Evolutionary conservation across 2,329 filamentous ascomycete genomes (phyloP), one percentile per base, ranked within the genome.

Genomic region (Neonectria sp.): DNA sequence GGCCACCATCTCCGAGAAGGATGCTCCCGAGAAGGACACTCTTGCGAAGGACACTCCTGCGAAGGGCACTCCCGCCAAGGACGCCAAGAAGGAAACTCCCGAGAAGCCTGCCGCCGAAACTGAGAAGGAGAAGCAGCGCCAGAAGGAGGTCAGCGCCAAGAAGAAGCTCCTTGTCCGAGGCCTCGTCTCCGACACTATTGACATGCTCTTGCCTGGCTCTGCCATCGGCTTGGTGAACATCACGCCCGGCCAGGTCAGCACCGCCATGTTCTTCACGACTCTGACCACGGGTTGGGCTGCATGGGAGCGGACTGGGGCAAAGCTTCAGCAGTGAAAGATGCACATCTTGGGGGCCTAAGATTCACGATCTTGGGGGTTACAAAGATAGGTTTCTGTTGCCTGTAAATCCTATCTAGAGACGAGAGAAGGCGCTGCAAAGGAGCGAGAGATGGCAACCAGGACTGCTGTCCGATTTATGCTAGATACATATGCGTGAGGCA

Each of bases 231-330:
- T 91, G 91, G 79, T 91, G 29, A 77, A 83, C 0, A 81, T 86
- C 1, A 81, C 85, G 11, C 79, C 84, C 0, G 83, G 87, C 3
- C 80, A 84, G 1, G 86, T 93, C 1, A 90, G 88, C 1, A 62
- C 86, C 13, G 85, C 86, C 9, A 91, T 91, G 86, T 79, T 91
- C 24, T 73, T 88, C 25, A 91, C 90, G 57, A 92, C 91, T 1
- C 52, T 91, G 4, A 75, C 93, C 52, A 90, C 90, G 11, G 86
- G 86, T 1, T 77, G 81, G 69, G 88, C 89, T 70, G 86, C 91
- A 3, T 94, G 92, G 92, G 84, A 87, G 65, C 82, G 82, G 61
- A 86, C 84, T 53, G 77, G 75, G 3, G 60, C 63, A 25, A 68
- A 76, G n/a, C 68, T 80, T 25, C 69, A 70, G 35, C 69, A 58